Evolutionary conservation across 208 protist species (phyloP), one percentile per base, ranked within the genome.

Genomic region (Herpetomonas muscarum): DNA sequence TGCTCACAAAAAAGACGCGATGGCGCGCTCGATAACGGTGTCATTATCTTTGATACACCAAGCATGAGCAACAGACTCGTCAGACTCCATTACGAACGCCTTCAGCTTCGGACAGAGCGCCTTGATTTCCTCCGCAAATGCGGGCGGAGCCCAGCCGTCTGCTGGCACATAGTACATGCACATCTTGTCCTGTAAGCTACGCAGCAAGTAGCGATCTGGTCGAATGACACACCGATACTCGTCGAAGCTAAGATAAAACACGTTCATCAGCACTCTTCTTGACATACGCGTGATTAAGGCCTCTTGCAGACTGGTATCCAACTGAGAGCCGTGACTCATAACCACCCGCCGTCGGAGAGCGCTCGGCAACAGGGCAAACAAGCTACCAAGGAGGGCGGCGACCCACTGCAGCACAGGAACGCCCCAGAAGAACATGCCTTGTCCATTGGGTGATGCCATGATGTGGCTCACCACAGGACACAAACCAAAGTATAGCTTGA

Each of bases 21-120:
- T 75, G 19, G 73, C 80, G 31, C 75, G 60, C 36, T 76, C 50
- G 13, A 82, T 56, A 13, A 92, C 67, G 12, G 44, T 42, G 30
- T 73, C 76, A 50, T 55, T 88, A 64, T 87, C 54, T 24, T 52
- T 34, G 26, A 92, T 66, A 53, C 85, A 92, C 85, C 85, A 92
- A 1, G 85, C 57, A 41, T 92, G 85, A 7, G 74, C 51, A 17
- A 92, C 68, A 13, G 0, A 19, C 6, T 41, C 49, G 47, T 92
- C 67, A 3, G 52, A 48, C 37, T 88, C 80, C 58, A 92, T 65
- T 2, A 85, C 64, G 49, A 59, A 87, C 15, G 53, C 66, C 13
- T 45, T 47, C 7, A 81, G 51, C 1, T 53, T 42, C 0, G 74
- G 70, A 56, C 81, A 88, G 3, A 60, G 1, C 1, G 58, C 45